Conservation (phyloP, 75 land plant species). For the Pseudotsuga menziesii region DNA sequence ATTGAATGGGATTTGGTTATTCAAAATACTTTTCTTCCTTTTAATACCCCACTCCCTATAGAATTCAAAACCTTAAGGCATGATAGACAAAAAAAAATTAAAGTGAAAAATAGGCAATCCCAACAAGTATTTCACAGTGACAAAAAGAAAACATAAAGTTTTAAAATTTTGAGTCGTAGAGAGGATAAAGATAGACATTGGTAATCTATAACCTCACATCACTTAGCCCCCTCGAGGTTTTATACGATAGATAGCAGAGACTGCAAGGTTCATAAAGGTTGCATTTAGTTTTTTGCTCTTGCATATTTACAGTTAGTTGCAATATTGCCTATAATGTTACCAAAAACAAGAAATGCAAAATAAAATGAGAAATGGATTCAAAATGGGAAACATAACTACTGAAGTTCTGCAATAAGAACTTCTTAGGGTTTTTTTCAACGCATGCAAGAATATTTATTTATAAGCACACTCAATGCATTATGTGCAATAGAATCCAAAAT, state of each 20-base stretch:
- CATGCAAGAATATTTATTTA: too few species aligned
- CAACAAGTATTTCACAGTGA: background rate
- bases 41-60: conserved; percentile 5
- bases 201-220: background rate
- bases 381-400: too few species aligned
- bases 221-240: conserved; percentile 6
- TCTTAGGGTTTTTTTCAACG: too few species aligned
- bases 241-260: background rate
- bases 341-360: too few species aligned
- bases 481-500: background rate
- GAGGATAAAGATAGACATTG: too few species aligned
- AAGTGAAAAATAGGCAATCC: background rate
- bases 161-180: background rate
- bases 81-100: background rate
- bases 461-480: background rate
- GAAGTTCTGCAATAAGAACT: too few species aligned
- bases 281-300: too few species aligned
- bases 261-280: background rate
- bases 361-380: too few species aligned
- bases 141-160: background rate
- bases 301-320: too few species aligned
- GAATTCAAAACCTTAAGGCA: conserved; percentile 7
- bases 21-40: conserved; percentile 7
- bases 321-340: too few species aligned
- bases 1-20: background rate